phyloP scores from a whole-genome alignment of 2,329 filamentous ascomycete species.

The Paraphoma sp. region DNA sequence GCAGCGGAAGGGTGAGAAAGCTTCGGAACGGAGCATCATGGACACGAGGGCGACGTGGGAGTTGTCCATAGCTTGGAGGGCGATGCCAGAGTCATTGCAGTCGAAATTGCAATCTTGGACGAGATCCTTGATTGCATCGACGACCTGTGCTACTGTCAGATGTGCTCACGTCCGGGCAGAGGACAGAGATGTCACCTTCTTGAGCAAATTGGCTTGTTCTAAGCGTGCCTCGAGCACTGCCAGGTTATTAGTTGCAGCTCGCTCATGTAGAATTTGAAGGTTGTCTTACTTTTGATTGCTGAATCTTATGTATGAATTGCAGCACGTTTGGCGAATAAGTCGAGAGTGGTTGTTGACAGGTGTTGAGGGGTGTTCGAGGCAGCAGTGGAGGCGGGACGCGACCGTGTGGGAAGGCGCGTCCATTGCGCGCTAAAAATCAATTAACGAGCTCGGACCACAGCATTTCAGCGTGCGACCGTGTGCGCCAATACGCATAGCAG shows the following conservation, averaged over 20 bases:
- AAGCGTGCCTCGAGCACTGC: slow-evolving; percentile 95
- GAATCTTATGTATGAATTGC: not conserved
- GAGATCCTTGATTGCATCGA: slow-evolving; percentile 98
- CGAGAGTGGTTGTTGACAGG: slow-evolving; percentile 5
- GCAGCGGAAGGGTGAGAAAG: slow-evolving; percentile 94
- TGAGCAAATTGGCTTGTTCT: slow-evolving; percentile 90
- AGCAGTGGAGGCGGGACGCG: slow-evolving; percentile 28
- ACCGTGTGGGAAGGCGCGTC: slow-evolving; percentile 25
- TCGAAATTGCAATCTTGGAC: slow-evolving; percentile 99
- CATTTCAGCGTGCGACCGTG: not conserved
- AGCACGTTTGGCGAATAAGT: not conserved
- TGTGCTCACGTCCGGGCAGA: not conserved
- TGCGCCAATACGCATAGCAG: not conserved
- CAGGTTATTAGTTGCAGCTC: slow-evolving; percentile 24
- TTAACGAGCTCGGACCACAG: slow-evolving; percentile 10
- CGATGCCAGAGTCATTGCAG: slow-evolving; percentile 99
- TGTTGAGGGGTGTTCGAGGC: slow-evolving; percentile 16
- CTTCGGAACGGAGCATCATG: slow-evolving; percentile 97
- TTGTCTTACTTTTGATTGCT: slow-evolving; percentile 26
- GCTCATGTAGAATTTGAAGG: not conserved
- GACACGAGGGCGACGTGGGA: slow-evolving; percentile 98
- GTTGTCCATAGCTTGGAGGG: slow-evolving; percentile 99
- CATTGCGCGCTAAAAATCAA: slow-evolving; percentile 26
- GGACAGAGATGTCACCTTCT: slow-evolving; percentile 71
- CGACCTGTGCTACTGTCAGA: slow-evolving; percentile 67